Percentiles rank a stretch among this genome's conserved stretches.
These are phyloP conservation scores for Panaeolus papilionaceus DNA, from an alignment of 768 basidiomycete genomes.

Conservation along the genomic window DNA sequence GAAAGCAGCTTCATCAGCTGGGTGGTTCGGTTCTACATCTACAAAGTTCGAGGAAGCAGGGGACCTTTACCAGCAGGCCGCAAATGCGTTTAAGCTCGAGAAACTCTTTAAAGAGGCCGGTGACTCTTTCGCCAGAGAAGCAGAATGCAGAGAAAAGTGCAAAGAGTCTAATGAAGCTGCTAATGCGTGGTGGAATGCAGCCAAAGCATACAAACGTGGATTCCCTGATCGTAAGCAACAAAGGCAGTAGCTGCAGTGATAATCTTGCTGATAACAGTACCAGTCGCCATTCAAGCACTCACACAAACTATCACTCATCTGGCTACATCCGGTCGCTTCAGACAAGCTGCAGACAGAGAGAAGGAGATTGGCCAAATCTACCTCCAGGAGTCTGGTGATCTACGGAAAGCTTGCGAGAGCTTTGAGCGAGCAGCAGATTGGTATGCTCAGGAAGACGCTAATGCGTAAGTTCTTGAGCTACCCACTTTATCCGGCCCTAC, in stretches of 20 bases:
- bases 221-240: conserved; percentile 74
- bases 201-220: conserved; percentile 93
- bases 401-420: conserved; percentile 89
- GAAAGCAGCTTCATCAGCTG: conserved; percentile 81
- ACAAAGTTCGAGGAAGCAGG: conserved; percentile 95
- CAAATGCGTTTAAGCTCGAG: conserved; percentile 92
- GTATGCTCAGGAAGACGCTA: conserved; percentile 98
- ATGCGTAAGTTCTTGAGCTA: conserved; percentile 70
- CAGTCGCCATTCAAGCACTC: conserved; percentile 91
- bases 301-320: conserved; percentile 85
- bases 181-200: conserved; percentile 98
- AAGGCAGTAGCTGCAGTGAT: conserved; percentile 21
- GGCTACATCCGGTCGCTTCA: conserved; percentile 85
- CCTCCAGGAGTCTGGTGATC: conserved; percentile 80
- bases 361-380: conserved; percentile 97
- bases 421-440: conserved; percentile 93
- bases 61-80: conserved; percentile 94
- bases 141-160: conserved; percentile 90
- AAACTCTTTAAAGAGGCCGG: conserved; percentile 92
- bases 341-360: conserved; percentile 97
- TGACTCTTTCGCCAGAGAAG: conserved; percentile 91
- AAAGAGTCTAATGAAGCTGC: conserved; percentile 94
- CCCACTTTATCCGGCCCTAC: conserved; percentile 6
- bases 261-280: conserved; percentile 21
- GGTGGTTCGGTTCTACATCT: conserved; percentile 88